Percentiles rank a stretch among this genome's conserved stretches.
Evolutionary conservation across 1,284 basidiomycete species (phyloP).

Genomic region (Cystobasidium sp.): DNA sequence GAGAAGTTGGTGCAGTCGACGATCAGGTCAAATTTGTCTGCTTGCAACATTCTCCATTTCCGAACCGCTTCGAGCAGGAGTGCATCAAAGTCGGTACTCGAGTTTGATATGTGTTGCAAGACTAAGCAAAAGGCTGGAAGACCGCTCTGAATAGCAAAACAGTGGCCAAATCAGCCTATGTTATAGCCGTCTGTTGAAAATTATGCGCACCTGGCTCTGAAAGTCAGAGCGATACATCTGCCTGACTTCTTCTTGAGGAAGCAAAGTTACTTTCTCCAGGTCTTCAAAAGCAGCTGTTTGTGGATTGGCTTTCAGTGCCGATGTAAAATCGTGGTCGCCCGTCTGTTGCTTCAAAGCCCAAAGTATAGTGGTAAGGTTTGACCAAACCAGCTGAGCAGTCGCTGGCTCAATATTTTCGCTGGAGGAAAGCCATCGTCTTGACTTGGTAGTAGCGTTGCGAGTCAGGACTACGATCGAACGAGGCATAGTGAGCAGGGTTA

Average conservation of each 20-base stretch:
- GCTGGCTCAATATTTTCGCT: too few relatives aligned
- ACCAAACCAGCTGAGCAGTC: neutral
- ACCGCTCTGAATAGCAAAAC: conserved; percentile 53
- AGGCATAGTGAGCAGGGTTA: neutral
- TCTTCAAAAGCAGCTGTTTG: neutral
- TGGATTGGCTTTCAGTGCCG: too few relatives aligned
- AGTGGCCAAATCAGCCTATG: neutral
- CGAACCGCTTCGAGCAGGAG: conserved; percentile 78
- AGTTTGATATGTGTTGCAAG: conserved; percentile 69
- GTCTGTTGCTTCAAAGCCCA: conserved; percentile 15
- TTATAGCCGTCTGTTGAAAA: neutral
- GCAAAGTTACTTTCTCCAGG: conserved; percentile 63
- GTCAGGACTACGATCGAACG: neutral
- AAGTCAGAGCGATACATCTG: conserved; percentile 35
- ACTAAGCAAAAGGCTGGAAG: conserved; percentile 60
- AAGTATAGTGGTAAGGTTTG: conserved; percentile 6
- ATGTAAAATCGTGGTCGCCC: too few relatives aligned
- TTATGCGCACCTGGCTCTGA: conserved; percentile 60
- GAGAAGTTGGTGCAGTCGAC: conserved; percentile 48
- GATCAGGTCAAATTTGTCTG: conserved; percentile 45
- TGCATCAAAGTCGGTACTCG: conserved; percentile 81
- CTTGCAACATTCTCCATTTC: conserved; percentile 54
- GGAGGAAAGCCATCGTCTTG: neutral
- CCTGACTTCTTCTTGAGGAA: neutral
- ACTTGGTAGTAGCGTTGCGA: neutral